Percentiles rank a stretch among this genome's conserved stretches.
Evolutionary conservation across 805 yeast genomes (phyloP).

Genomic region (Yamadazyma ubonensis): DNA sequence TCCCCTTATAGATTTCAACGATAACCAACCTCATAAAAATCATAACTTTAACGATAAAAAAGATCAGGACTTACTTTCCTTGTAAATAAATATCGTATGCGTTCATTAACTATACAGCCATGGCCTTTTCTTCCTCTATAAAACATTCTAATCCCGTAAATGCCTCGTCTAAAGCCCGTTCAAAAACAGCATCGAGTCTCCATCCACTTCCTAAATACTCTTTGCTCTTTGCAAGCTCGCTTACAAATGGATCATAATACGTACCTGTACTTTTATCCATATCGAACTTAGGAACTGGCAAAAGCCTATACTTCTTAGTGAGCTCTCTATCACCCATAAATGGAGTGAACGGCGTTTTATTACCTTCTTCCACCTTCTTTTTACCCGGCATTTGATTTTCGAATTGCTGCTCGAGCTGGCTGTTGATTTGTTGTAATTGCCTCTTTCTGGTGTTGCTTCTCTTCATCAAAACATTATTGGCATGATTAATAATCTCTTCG

Average conservation of each 20-base stretch:
- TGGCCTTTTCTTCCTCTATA: slow-evolving; percentile 52
- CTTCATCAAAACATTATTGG: slow-evolving; percentile 45
- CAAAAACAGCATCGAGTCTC: slow-evolving; percentile 64
- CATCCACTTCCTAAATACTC: slow-evolving; percentile 87
- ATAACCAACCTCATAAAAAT: background rate
- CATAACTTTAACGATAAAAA: background rate
- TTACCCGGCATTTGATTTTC: slow-evolving; percentile 26
- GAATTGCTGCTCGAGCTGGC: slow-evolving; percentile 47
- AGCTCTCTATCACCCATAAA: slow-evolving; percentile 83
- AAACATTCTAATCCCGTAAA: slow-evolving; percentile 86
- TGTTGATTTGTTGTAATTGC: slow-evolving; percentile 58
- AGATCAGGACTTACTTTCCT: background rate
- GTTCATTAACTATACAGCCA: too few species aligned
- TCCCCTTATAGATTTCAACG: slow-evolving; percentile 14
- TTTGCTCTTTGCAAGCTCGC: slow-evolving; percentile 51
- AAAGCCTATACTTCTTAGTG: slow-evolving; percentile 49
- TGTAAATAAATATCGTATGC: too few species aligned
- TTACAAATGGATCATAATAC: slow-evolving; percentile 46
- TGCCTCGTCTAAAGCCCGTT: slow-evolving; percentile 80
- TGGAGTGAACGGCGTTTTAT: slow-evolving; percentile 77
- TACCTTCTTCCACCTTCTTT: slow-evolving; percentile 17
- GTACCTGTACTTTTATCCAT: slow-evolving; percentile 25
- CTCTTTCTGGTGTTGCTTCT: slow-evolving; percentile 64
- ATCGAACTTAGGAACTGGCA: slow-evolving; percentile 16
- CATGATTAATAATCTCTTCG: slow-evolving; percentile 42